A percentile compares a stretch with the other conserved stretches of the same genome.
Conservation (phyloP, 1,284 basidiomycete genomes). For the Trichosporon asahii region DNA sequence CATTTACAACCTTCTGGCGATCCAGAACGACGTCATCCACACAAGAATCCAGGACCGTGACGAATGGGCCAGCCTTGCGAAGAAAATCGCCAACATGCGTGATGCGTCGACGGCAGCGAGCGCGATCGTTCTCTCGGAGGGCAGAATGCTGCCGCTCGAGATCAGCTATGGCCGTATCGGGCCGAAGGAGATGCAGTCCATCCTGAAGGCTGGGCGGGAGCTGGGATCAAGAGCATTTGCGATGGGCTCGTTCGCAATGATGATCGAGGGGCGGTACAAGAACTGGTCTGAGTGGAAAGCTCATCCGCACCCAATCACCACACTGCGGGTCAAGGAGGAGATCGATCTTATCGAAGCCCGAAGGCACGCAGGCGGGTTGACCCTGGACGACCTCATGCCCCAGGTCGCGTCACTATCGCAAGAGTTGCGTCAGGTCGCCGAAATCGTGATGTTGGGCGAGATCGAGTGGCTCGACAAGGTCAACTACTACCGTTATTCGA, state of each 20-base stretch:
- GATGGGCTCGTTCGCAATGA: slow-evolving; percentile 41
- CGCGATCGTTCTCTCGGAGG: slow-evolving; percentile 34
- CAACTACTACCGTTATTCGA: slow-evolving; percentile 57
- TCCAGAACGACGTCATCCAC: slow-evolving; percentile 46
- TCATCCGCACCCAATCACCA: slow-evolving; percentile 19
- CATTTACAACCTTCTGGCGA: slow-evolving; percentile 35
- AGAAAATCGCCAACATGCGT: slow-evolving; percentile 17
- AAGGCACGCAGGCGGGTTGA: slow-evolving; percentile 15
- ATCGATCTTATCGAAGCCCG: slow-evolving; percentile 7
- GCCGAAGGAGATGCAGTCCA: slow-evolving; percentile 44
- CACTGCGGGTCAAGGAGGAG: slow-evolving; percentile 12
- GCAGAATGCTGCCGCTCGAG: slow-evolving; percentile 51
- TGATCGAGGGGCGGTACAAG: slow-evolving; percentile 35
- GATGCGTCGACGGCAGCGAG: slow-evolving; percentile 32
- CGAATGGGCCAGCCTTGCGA: slow-evolving; percentile 35
- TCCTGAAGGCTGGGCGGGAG: slow-evolving; percentile 42
- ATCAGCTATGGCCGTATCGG: slow-evolving; percentile 52
- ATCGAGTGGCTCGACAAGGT: slow-evolving; percentile 53
- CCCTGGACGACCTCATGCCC: slow-evolving; percentile 54
- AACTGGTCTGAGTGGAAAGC: slow-evolving; percentile 13
- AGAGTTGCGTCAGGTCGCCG: slow-evolving; percentile 53
- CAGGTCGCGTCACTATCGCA: slow-evolving; percentile 54
- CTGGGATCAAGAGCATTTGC: slow-evolving; percentile 39
- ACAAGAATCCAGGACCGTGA: slow-evolving; percentile 31
- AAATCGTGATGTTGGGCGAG: slow-evolving; percentile 48